Evolutionary conservation across 805 yeast genomes (phyloP).

Genomic region (Debaryomyces prosopidis): DNA sequence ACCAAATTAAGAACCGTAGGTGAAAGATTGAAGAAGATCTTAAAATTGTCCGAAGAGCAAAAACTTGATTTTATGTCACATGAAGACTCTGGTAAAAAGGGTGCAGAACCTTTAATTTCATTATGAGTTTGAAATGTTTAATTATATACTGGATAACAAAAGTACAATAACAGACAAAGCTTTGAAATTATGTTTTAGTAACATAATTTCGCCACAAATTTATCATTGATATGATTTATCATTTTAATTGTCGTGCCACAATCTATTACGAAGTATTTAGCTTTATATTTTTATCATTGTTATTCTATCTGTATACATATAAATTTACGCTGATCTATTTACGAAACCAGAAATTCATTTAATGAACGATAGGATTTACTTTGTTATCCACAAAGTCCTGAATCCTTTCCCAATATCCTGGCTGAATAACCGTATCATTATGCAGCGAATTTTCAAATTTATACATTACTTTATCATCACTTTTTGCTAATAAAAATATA

Average conservation of each 20-base stretch:
- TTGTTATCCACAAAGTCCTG: slow-evolving; percentile 51
- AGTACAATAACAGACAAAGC: not conserved
- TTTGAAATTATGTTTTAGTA: not conserved
- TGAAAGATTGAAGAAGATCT: slow-evolving; percentile 79
- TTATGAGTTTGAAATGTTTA: slow-evolving; percentile 17
- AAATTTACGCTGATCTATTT: slow-evolving; percentile 11
- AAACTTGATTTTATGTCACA: slow-evolving; percentile 79
- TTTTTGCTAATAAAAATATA: slow-evolving; percentile 53
- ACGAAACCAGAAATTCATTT: slow-evolving; percentile 2
- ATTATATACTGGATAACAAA: not conserved
- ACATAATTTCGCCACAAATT: not conserved
- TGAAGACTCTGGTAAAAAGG: slow-evolving; percentile 49
- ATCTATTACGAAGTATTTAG: not conserved
- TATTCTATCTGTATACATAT: slow-evolving; percentile 11
- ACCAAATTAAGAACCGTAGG: slow-evolving; percentile 71
- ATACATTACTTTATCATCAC: slow-evolving; percentile 51
- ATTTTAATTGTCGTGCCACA: not conserved
- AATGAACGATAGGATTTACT: slow-evolving; percentile 31
- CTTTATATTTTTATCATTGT: slow-evolving; percentile 3
- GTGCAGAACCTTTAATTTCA: slow-evolving; percentile 35
- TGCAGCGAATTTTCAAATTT: slow-evolving; percentile 66
- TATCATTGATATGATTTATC: not conserved
- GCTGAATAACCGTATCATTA: slow-evolving; percentile 78
- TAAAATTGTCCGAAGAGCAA: slow-evolving; percentile 72
- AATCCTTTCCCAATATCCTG: slow-evolving; percentile 75